Percentiles rank a stretch among this genome's conserved stretches.
phyloP scores from a whole-genome alignment of 345 rosid genomes.

The Microthlaspi erraticum region DNA sequence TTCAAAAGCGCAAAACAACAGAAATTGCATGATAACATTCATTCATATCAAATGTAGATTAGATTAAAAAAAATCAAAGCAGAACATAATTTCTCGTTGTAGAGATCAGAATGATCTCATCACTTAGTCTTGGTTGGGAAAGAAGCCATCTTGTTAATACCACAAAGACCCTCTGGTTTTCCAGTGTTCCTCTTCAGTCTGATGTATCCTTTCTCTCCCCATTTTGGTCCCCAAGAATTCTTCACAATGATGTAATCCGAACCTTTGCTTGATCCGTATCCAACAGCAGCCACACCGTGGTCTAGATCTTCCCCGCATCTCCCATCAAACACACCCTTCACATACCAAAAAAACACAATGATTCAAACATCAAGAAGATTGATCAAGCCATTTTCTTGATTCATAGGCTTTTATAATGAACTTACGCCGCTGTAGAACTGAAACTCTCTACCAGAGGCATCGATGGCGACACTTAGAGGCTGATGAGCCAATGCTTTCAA shows the following conservation, averaged over 20 bases:
- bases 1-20: too few relatives aligned
- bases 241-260: slow-evolving; percentile 74
- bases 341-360: slow-evolving; percentile 4
- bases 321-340: slow-evolving; percentile 80
- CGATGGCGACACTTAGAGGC: slow-evolving; percentile 83
- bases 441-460: slow-evolving; percentile 74
- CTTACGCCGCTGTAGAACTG: slow-evolving; percentile 78
- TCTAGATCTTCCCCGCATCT: slow-evolving; percentile 66
- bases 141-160: slow-evolving; percentile 89
- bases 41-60: too few relatives aligned
- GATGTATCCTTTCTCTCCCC: slow-evolving; percentile 88
- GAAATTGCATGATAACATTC: too few relatives aligned
- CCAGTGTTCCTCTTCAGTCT: slow-evolving; percentile 83
- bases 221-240: slow-evolving; percentile 83
- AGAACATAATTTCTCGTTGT: too few relatives aligned
- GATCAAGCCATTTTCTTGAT: not conserved
- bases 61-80: too few relatives aligned
- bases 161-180: slow-evolving; percentile 74
- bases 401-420: slow-evolving; percentile 1
- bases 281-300: slow-evolving; percentile 85
- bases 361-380: slow-evolving; percentile 10
- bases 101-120: slow-evolving; percentile 13
- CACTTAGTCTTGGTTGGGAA: slow-evolving; percentile 63
- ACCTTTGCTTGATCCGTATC: slow-evolving; percentile 74
- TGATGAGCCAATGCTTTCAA: slow-evolving; percentile 78